Evolutionary conservation across 2,329 filamentous ascomycete genomes (phyloP).

Genomic region (Xylaria sp.): DNA sequence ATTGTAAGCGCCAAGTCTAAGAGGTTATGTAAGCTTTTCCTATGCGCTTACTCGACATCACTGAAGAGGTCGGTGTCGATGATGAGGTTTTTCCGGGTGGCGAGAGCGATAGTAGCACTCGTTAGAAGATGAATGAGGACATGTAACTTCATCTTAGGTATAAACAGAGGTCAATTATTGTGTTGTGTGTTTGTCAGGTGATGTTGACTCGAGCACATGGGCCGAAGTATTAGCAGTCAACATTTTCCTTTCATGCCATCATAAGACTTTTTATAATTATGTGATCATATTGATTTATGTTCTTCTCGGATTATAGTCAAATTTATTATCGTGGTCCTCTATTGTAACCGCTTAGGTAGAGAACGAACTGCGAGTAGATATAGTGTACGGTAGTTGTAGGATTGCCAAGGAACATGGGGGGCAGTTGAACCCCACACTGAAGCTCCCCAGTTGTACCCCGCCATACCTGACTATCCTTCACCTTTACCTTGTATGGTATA

Average conservation of each 20-base stretch:
- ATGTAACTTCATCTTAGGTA: conserved; percentile 15
- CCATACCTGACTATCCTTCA: not conserved
- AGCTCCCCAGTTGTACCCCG: conserved; percentile 9
- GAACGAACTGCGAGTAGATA: not conserved
- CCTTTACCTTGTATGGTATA: not conserved
- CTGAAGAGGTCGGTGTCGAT: conserved; percentile 60
- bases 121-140: not conserved
- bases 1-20: conserved; percentile 1
- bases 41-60: conserved; percentile 56
- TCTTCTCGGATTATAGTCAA: not conserved
- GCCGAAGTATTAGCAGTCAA: not conserved
- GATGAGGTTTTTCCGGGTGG: conserved; percentile 52
- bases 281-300: not conserved
- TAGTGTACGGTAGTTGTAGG: not conserved
- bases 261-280: not conserved
- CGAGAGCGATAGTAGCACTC: conserved; percentile 5
- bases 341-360: not conserved
- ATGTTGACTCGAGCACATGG: not conserved
- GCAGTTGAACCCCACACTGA: not conserved
- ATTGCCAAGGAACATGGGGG: not conserved
- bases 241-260: not conserved
- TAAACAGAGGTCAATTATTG: not conserved
- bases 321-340: no score
- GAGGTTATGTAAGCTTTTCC: not conserved
- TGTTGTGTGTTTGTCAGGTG: not conserved